A percentile compares a stretch with the other conserved stretches of the same genome.
Conservation (phyloP, 2,329 filamentous ascomycete species). For the Furcasterigmium furcatum region DNA sequence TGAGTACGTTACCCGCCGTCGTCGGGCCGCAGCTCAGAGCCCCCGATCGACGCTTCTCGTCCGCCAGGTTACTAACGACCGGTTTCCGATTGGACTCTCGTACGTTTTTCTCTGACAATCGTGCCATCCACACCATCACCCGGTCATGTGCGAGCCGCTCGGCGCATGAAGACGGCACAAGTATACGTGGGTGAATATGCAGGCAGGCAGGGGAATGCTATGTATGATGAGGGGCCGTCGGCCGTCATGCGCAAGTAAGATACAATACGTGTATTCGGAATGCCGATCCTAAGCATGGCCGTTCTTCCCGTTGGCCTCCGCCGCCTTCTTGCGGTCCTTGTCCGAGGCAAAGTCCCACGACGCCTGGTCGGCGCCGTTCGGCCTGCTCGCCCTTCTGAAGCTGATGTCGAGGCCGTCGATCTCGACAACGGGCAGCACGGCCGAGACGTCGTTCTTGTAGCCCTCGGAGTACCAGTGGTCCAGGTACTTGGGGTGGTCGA, state of each 20-base stretch:
- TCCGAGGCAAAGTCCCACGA: conserved; percentile 52
- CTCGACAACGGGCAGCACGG: conserved; percentile 41
- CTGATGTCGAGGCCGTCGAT: conserved; percentile 39
- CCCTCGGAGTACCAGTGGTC: conserved; percentile 45
- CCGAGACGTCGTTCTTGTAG: conserved; percentile 34
- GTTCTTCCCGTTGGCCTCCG: not conserved
- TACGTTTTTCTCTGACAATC: not conserved
- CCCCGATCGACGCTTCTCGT: not conserved
- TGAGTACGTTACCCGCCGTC: not conserved
- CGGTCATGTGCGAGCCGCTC: no score
- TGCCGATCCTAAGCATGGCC: not conserved
- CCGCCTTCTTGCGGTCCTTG: conserved; percentile 24
- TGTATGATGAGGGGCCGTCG: no score
- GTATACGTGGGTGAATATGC: no score
- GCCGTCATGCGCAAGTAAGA: not conserved
- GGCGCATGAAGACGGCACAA: no score
- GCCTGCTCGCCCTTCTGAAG: conserved; percentile 38
- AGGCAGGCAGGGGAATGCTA: no score
- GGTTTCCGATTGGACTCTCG: not conserved
- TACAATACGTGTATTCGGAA: no score
- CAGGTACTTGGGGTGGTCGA: conserved; percentile 41
- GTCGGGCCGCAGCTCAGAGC: not conserved
- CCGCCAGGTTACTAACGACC: not conserved
- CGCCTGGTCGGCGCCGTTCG: conserved; percentile 55
- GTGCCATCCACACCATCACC: no score